phyloP scores from a whole-genome alignment of 2,329 filamentous ascomycete genomes.

The Alternaria sp. region DNA sequence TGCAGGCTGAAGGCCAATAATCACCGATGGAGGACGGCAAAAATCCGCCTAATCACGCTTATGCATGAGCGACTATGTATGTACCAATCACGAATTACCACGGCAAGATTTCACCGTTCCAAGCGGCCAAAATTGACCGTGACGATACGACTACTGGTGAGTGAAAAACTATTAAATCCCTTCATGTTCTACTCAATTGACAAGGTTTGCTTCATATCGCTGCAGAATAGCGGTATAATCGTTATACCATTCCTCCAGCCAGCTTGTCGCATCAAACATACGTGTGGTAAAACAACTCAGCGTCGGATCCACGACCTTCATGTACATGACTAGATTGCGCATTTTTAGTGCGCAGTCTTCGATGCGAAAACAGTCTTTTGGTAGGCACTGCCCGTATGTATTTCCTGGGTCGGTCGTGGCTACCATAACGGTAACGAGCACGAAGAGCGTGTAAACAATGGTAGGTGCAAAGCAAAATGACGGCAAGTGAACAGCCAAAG shows the following conservation, averaged over 20 bases:
- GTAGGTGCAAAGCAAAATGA: constrained; percentile 36
- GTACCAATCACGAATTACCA: constrained; percentile 15
- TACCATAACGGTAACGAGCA: constrained; percentile 35
- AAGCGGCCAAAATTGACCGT: constrained; percentile 33
- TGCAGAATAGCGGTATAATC: constrained; percentile 33
- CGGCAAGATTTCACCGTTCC: not conserved
- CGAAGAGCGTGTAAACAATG: constrained; percentile 34
- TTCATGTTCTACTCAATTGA: not conserved
- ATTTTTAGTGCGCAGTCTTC: constrained; percentile 32
- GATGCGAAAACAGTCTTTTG: constrained; percentile 28
- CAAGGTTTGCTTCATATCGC: constrained; percentile 32
- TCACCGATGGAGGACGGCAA: not conserved
- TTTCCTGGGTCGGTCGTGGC: constrained; percentile 33
- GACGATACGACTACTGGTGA: not conserved
- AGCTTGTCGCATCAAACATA: constrained; percentile 38
- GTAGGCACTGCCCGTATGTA: constrained; percentile 32
- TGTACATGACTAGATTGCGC: constrained; percentile 19
- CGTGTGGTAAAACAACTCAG: constrained; percentile 37
- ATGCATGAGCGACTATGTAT: not conserved
- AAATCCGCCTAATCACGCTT: not conserved
- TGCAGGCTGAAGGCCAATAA: not conserved
- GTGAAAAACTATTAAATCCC: not conserved
- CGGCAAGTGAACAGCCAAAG: constrained; percentile 31
- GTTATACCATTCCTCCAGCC: constrained; percentile 38
- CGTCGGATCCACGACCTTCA: constrained; percentile 32